These are phyloP conservation scores for Leptographium wingfieldii DNA, from an alignment of 2,329 filamentous ascomycete genomes.

Conservation along the genomic window DNA sequence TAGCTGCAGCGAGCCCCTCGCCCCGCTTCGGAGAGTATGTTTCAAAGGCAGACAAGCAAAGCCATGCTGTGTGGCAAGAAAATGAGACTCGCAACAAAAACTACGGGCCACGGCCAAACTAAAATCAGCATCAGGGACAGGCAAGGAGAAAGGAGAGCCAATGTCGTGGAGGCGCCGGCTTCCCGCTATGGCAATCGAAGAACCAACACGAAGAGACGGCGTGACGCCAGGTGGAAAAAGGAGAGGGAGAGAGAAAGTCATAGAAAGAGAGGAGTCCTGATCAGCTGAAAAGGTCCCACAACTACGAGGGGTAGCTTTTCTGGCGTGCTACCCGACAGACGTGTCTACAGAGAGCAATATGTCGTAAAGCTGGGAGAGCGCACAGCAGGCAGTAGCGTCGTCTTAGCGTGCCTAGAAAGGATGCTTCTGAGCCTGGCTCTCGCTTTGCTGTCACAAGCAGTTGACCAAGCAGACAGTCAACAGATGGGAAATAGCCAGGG, in stretches of 20 bases:
- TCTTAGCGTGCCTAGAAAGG: neutral
- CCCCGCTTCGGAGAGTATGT: neutral
- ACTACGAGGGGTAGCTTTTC: neutral
- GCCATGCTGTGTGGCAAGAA: neutral
- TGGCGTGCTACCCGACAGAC: neutral
- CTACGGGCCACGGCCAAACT: neutral
- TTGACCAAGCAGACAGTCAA: no score
- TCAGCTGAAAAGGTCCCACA: conserved; percentile 4
- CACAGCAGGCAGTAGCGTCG: neutral
- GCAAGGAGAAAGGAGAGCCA: neutral
- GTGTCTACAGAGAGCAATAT: neutral
- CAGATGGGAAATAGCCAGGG: neutral
- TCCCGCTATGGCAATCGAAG: neutral
- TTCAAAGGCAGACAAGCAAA: neutral
- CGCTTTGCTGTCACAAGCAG: no score
- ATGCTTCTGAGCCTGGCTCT: neutral
- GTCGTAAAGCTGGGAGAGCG: neutral
- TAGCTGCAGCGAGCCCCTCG: neutral
- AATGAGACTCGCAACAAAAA: neutral
- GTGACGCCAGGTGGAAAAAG: neutral
- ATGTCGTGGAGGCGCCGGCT: neutral
- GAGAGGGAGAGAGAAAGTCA: neutral
- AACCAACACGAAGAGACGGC: neutral
- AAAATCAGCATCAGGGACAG: neutral
- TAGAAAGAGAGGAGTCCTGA: neutral